Evolutionary conservation across 108 stramenopile species (phyloP), one percentile per base, ranked within the genome.

Genomic region (Skeletonema marinoi): DNA sequence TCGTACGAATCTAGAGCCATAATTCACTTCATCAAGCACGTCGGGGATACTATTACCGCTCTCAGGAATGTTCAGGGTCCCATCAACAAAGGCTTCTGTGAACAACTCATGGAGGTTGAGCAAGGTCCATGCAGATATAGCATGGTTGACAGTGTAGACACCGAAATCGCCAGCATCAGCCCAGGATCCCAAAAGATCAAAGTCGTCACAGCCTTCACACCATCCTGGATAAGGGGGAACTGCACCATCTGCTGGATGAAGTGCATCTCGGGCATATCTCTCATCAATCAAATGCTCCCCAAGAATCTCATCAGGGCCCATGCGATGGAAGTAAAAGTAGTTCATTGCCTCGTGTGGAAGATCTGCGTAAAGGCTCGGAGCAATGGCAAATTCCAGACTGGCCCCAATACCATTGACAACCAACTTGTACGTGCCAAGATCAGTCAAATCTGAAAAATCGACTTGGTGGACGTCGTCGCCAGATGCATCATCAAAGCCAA

Each of bases 261-360:
- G 59, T 12, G 75, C 69, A 17, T 36, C 60, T 30, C 75, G 32
- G n/a, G 75, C 75, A 29, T 77, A 77, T 17, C 75, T 16, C 30
- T 31, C 58, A 32, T 77, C 75, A 10, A 77, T 61, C 60, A 77
- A 60, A 42, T 77, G 75, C 38, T 70, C 31, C 8, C 29, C 60
- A 32, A 42, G 39, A 35, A 77, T 71, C 17, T 16, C 50, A 21
- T 71, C 61, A 21, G 33, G 44, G 13, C 75, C 75, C 75, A 77
- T 77, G 10, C 75, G 75, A 50, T 77, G 75, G 25, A 77, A 77
- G 50, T 77, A 77, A 19, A 77, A 77, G 70, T 77, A 77, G 61
- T 77, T 77, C 75, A 77, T 77, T 32, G 70, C 70, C 60, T 77
- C 75, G 33, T 71, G 70, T 35, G 75, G 75, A 30, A 77, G 70